These are phyloP conservation scores for Trichoderma reesei DNA, from an alignment of 495 filamentous ascomycete genomes.

Conservation along the genomic window DNA sequence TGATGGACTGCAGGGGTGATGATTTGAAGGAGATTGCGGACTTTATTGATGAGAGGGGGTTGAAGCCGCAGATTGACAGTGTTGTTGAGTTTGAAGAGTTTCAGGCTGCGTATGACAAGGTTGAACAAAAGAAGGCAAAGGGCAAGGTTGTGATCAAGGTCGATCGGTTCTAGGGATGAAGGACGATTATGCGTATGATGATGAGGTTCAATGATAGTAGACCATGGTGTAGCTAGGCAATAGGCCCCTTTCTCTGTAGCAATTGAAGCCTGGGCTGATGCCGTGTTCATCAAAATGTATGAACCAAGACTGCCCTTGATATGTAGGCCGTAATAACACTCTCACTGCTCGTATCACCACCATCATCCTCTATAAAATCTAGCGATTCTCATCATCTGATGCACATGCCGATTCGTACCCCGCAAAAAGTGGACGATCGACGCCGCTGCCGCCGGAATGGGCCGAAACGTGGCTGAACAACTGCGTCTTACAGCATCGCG, in stretches of 20 bases:
- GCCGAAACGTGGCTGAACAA: neutral
- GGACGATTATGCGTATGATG: neutral
- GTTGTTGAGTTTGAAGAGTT: constrained; percentile 52
- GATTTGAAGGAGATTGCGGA: constrained; percentile 41
- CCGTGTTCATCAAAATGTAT: too few relatives aligned
- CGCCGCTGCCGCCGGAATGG: constrained; percentile 3
- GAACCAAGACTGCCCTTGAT: too few relatives aligned
- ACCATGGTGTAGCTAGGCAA: too few relatives aligned
- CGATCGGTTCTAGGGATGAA: neutral
- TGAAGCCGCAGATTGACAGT: constrained; percentile 51
- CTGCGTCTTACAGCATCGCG: neutral
- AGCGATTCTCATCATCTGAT: neutral
- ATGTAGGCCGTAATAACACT: too few relatives aligned
- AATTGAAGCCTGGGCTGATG: too few relatives aligned
- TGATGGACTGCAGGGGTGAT: constrained; percentile 31
- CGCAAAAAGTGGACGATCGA: constrained; percentile 8
- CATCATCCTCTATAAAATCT: neutral
- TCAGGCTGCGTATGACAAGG: constrained; percentile 51
- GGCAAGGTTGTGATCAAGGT: constrained; percentile 59
- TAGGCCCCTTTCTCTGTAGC: too few relatives aligned
- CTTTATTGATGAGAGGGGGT: constrained; percentile 52
- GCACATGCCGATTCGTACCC: neutral
- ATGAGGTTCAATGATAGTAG: too few relatives aligned
- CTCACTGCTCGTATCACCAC: neutral
- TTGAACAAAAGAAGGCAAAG: constrained; percentile 50